Conservation (phyloP, 2,329 filamentous ascomycete genomes). For the Cryoendolithus antarcticus region DNA sequence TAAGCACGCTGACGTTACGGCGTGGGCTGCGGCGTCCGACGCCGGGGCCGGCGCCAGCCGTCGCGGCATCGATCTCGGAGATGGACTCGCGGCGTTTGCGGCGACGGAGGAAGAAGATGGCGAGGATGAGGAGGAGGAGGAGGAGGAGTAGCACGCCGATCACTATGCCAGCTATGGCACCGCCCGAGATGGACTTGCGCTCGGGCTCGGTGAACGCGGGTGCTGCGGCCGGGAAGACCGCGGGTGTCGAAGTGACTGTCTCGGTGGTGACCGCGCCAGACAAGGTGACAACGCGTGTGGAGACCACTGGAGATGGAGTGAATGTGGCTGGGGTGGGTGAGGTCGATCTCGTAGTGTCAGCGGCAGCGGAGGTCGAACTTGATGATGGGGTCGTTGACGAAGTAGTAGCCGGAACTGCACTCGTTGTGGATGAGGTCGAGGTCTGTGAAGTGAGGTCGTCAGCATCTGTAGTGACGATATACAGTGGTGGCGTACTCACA, state of each 20-base stretch:
- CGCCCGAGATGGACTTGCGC: slow-evolving; percentile 22
- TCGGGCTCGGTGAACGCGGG: slow-evolving; percentile 8
- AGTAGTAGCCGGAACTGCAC: slow-evolving; percentile 3
- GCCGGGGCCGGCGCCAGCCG: too few relatives aligned
- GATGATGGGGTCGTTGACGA: slow-evolving; percentile 7
- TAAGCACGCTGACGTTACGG: slow-evolving; percentile 36
- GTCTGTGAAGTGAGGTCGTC: neutral
- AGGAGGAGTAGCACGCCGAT: slow-evolving; percentile 29
- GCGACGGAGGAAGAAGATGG: slow-evolving; percentile 28
- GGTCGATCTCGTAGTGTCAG: slow-evolving; percentile 10
- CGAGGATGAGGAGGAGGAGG: slow-evolving; percentile 23
- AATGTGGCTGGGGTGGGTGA: slow-evolving; percentile 10
- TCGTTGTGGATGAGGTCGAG: neutral
- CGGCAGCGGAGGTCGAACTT: slow-evolving; percentile 3
- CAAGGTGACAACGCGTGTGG: slow-evolving; percentile 29
- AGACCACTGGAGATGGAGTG: slow-evolving; percentile 22
- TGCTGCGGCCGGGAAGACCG: slow-evolving; percentile 14
- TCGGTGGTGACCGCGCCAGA: slow-evolving; percentile 32
- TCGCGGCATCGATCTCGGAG: too few relatives aligned
- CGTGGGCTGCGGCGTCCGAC: slow-evolving; percentile 7
- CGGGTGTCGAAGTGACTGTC: slow-evolving; percentile 30
- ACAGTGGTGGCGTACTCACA: slow-evolving; percentile 1
- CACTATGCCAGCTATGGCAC: slow-evolving; percentile 36
- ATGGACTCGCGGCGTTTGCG: slow-evolving; percentile 9
- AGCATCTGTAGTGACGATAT: neutral